These are phyloP conservation scores for Globisporangium yorkense DNA, from an alignment of 352 stramenopile species.

Conservation along the genomic window DNA sequence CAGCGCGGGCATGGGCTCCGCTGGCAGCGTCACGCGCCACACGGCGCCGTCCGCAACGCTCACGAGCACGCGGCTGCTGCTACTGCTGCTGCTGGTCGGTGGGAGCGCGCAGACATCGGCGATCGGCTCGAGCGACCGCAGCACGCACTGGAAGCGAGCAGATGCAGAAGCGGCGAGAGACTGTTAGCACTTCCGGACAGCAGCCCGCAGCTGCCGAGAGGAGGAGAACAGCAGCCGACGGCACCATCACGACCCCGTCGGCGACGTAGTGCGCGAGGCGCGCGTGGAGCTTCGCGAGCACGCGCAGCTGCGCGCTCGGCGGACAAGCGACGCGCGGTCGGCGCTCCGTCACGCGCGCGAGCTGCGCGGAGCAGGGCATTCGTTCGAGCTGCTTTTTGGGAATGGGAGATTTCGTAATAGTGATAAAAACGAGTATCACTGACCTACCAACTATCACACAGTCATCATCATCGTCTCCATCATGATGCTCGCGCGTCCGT, in stretches of 20 bases:
- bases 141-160: constrained; percentile 25
- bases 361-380: constrained; percentile 14
- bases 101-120: constrained; percentile 20
- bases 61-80: constrained; percentile 22
- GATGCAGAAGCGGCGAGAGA: no score
- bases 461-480: background rate
- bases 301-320: constrained; percentile 4
- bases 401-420: background rate
- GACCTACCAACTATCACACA: background rate
- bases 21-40: constrained; percentile 41
- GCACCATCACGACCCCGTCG: constrained; percentile 34
- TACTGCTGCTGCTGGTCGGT: background rate
- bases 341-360: constrained; percentile 35
- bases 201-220: no score
- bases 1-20: constrained; percentile 1
- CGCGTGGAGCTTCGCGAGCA: constrained; percentile 40
- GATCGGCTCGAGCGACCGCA: constrained; percentile 35
- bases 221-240: background rate
- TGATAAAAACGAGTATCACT: background rate
- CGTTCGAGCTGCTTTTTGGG: background rate
- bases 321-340: constrained; percentile 19
- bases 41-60: constrained; percentile 31
- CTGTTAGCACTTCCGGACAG: no score
- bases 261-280: constrained; percentile 42
- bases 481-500: background rate